Conservation (phyloP, 2,329 filamentous ascomycete genomes). For the Madurella fahalii region DNA sequence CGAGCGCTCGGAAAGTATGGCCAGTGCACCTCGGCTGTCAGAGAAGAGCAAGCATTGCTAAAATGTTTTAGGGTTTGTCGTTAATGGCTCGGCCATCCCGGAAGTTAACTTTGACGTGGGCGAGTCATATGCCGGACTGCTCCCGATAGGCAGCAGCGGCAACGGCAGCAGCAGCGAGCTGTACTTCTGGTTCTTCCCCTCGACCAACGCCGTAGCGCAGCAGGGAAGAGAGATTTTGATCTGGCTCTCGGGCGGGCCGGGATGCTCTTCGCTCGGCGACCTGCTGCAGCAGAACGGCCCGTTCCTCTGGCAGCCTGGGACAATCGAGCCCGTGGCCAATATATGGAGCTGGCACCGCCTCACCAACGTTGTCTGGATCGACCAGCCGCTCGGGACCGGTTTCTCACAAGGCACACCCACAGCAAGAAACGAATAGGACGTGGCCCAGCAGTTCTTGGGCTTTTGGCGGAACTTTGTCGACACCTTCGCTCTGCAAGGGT, state of each 20-base stretch:
- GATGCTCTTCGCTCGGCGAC: constrained; percentile 57
- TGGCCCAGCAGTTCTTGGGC: constrained; percentile 64
- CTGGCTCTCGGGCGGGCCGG: constrained; percentile 53
- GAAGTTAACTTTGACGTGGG: constrained; percentile 63
- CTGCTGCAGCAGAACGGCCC: constrained; percentile 72
- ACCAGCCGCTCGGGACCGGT: constrained; percentile 61
- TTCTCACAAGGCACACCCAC: constrained; percentile 61
- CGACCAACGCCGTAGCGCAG: constrained; percentile 39
- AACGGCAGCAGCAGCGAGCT: constrained; percentile 44
- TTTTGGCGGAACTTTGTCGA: constrained; percentile 73
- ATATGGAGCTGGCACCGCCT: constrained; percentile 67
- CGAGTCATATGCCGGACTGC: constrained; percentile 57
- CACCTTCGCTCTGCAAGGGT: constrained; percentile 60
- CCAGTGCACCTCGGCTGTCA: no score
- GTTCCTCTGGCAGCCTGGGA: constrained; percentile 66
- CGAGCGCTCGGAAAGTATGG: constrained; percentile 8
- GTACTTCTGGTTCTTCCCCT: constrained; percentile 64
- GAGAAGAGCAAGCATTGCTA: not conserved
- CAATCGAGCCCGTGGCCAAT: constrained; percentile 57
- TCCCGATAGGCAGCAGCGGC: constrained; percentile 49
- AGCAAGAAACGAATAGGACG: constrained; percentile 59
- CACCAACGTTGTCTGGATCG: constrained; percentile 71
- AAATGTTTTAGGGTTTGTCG: constrained; percentile 47
- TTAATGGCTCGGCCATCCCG: constrained; percentile 59
- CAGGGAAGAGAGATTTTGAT: constrained; percentile 53